Evolutionary conservation across 331 rosid genomes (phyloP).

Genomic region (Quercus phellos): DNA sequence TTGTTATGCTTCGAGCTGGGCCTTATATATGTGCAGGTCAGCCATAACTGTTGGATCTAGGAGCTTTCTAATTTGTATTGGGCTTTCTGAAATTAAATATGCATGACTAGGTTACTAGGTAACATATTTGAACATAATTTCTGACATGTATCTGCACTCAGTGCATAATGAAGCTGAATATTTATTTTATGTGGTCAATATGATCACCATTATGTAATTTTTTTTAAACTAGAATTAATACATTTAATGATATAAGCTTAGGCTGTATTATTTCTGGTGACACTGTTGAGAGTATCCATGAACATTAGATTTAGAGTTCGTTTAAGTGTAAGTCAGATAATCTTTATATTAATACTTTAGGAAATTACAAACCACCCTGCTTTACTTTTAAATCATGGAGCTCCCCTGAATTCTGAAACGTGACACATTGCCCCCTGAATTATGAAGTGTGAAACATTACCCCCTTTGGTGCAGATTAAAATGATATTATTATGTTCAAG

Average conservation of each 20-base stretch:
- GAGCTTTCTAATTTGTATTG: neutral
- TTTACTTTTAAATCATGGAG: no score
- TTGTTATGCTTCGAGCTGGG: slow-evolving; percentile 85
- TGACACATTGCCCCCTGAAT: no score
- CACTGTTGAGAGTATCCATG: neutral
- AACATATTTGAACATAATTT: neutral
- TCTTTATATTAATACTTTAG: neutral
- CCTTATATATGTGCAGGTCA: slow-evolving; percentile 90
- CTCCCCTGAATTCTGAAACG: no score
- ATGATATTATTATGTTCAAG: no score
- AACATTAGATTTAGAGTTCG: neutral
- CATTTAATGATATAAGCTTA: neutral
- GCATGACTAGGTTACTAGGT: neutral
- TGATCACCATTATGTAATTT: neutral
- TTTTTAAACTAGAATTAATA: neutral
- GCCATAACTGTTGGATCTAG: slow-evolving; percentile 23
- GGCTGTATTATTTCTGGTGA: neutral
- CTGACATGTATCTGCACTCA: neutral
- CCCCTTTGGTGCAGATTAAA: no score
- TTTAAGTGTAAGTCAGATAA: neutral
- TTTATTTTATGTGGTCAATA: neutral
- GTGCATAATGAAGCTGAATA: slow-evolving; percentile 1
- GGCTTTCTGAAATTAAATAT: neutral
- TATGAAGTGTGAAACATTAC: no score
- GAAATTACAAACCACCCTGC: neutral